Evolutionary conservation across 441 rosid genomes (phyloP), one percentile per base, ranked within the genome.

Genomic region (Eutrema salsugineum): DNA sequence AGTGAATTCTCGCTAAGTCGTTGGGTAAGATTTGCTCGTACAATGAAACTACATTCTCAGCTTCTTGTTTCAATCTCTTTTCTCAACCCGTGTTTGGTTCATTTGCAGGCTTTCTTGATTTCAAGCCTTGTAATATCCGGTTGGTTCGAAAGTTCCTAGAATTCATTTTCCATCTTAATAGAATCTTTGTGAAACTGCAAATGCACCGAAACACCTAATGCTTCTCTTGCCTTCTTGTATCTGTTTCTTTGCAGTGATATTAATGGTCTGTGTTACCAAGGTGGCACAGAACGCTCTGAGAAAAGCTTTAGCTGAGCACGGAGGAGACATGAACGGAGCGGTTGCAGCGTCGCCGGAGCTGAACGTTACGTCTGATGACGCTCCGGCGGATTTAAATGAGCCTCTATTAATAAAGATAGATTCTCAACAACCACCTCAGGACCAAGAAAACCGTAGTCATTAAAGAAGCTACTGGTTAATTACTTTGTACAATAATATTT

Each of bases 281-380:
- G 97, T 91, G 1, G 99, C 99, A n/a, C 87, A 87, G 81, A 73
- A 90, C n/a, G 96, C 99, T 27, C 74, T 95, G 76, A 90, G 83
- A 28, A 95, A 91, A 83, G 98, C 99, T 42, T 79, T 95, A 86
- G 96, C 94, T 0, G 99, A 93, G 81, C 89, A 88, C 19, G 97
- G 86, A 58, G 38, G 90, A 44, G 38, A 83, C 7, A 46, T 60
- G 60, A 55, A 71, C 24, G 96, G 78, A 56, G 83, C 56, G n/a
- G 71, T 78, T 17, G 47, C 79, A 38, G 80, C 68, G 40, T 67
- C 82, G 0, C 83, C 91, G 0, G 83, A 84, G 65, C 75, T 87
- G 76, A 84, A 87, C 2, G 66, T 80, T 1, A 55, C 74, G 42
- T 82, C 65, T 4, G 93, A 84, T 4, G 93, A 84, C 55, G 16